Conservation (phyloP, 129 eudicot genomes). For the Chrysanthemum lavandulifolium region DNA sequence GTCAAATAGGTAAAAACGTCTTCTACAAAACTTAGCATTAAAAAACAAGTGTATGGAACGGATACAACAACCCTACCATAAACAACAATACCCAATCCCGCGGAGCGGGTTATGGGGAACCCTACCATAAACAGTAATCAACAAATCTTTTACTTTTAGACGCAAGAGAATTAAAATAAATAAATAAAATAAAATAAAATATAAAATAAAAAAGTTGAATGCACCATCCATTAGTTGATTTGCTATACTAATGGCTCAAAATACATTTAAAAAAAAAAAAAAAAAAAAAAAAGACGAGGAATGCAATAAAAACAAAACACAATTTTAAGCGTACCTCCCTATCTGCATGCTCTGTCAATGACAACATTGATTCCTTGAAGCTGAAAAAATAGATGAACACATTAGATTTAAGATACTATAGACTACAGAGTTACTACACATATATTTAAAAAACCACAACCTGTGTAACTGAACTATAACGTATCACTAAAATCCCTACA, state of each 20-base stretch:
- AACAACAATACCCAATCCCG: background rate
- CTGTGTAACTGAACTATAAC: constrained; percentile 10
- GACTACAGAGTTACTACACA: background rate
- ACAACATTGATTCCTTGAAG: constrained; percentile 79
- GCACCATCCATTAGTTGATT: too few relatives aligned
- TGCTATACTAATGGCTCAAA: background rate
- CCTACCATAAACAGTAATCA: too few relatives aligned
- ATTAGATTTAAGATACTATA: background rate
- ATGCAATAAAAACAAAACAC: background rate
- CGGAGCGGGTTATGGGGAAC: too few relatives aligned
- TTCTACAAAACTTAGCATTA: background rate
- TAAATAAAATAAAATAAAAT: too few relatives aligned
- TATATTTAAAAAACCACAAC: constrained; percentile 9
- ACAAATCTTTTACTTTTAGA: too few relatives aligned
- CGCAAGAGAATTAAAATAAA: too few relatives aligned
- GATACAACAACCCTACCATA: background rate
- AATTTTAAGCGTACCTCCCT: constrained; percentile 55
- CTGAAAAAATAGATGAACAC: constrained; percentile 41
- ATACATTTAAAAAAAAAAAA: background rate
- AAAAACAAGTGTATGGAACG: background rate
- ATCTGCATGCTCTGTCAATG: constrained; percentile 78
- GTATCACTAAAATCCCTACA: background rate
- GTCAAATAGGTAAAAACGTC: constrained; percentile 1
- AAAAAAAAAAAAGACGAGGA: background rate
- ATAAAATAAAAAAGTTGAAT: too few relatives aligned